phyloP scores from a whole-genome alignment of 1,284 basidiomycete species.

The Marasmius fiardii region DNA sequence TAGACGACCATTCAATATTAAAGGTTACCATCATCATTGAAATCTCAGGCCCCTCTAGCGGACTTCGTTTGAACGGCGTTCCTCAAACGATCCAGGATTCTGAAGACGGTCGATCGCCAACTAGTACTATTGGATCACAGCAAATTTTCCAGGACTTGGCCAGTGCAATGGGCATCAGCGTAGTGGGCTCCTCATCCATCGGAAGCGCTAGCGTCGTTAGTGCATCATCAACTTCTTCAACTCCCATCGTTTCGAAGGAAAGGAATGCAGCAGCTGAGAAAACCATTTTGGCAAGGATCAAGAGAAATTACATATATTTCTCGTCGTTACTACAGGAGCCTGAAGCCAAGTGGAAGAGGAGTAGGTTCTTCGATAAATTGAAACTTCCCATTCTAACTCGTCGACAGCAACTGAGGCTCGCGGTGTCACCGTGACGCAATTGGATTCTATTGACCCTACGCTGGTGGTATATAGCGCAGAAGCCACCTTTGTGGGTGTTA shows the following conservation, averaged over 20 bases:
- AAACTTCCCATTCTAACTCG: constrained; percentile 12
- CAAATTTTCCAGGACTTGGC: constrained; percentile 67
- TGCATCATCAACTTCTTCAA: constrained; percentile 28
- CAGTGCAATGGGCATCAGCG: constrained; percentile 65
- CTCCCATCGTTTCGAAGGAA: constrained; percentile 40
- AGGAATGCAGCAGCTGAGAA: constrained; percentile 69
- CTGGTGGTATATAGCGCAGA: constrained; percentile 95
- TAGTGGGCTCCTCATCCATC: constrained; percentile 57
- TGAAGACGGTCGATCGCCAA: constrained; percentile 60
- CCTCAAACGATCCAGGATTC: constrained; percentile 63
- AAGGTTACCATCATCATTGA: constrained; percentile 81
- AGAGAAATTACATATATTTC: constrained; percentile 97
- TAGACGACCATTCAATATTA: constrained; percentile 73
- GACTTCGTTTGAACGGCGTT: constrained; percentile 82
- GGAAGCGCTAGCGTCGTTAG: constrained; percentile 29
- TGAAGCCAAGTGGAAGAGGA: constrained; percentile 94
- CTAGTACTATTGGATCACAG: constrained; percentile 45
- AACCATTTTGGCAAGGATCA: constrained; percentile 79
- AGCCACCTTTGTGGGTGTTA: constrained; percentile 95
- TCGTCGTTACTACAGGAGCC: constrained; percentile 97
- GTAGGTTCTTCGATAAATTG: constrained; percentile 39
- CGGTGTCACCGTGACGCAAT: constrained; percentile 91
- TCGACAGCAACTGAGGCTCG: constrained; percentile 72
- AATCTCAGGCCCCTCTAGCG: constrained; percentile 72
- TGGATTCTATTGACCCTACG: constrained; percentile 97